Evolutionary conservation across 257 asterid genomes (phyloP).

Genomic region (Thymus mandschuricus): DNA sequence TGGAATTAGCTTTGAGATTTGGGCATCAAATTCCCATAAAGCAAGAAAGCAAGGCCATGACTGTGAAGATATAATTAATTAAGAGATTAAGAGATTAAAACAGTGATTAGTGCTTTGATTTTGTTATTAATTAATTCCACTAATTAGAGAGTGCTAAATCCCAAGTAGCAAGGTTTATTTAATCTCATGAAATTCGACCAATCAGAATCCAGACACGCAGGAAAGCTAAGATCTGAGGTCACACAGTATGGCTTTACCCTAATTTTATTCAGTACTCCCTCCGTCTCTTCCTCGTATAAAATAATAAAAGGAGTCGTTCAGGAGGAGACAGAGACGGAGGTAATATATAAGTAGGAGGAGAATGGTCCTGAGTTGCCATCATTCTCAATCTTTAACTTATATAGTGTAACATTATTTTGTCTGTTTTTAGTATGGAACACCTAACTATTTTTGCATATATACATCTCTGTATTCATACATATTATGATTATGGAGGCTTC

Average conservation of each 20-base stretch:
- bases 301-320: no score
- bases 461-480: background rate
- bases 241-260: conserved; percentile 12
- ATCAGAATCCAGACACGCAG: conserved; percentile 29
- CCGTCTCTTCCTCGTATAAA: no score
- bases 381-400: conserved; percentile 26
- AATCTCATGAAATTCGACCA: conserved; percentile 24
- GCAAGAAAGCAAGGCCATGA: conserved; percentile 29
- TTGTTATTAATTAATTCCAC: conserved; percentile 32
- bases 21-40: conserved; percentile 39
- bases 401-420: conserved; percentile 22
- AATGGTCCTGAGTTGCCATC: conserved; percentile 31
- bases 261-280: background rate
- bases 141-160: conserved; percentile 28
- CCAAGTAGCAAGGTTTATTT: conserved; percentile 17
- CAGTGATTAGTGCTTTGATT: conserved; percentile 23
- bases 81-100: background rate
- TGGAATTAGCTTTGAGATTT: conserved; percentile 28
- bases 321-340: no score
- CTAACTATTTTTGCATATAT: background rate
- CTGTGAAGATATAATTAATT: conserved; percentile 17
- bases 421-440: conserved; percentile 29
- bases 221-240: conserved; percentile 34
- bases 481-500: conserved; percentile 10
- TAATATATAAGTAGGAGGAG: background rate